Conservation (phyloP, 78 protist genomes). For the Trichosphaerium sp. region DNA sequence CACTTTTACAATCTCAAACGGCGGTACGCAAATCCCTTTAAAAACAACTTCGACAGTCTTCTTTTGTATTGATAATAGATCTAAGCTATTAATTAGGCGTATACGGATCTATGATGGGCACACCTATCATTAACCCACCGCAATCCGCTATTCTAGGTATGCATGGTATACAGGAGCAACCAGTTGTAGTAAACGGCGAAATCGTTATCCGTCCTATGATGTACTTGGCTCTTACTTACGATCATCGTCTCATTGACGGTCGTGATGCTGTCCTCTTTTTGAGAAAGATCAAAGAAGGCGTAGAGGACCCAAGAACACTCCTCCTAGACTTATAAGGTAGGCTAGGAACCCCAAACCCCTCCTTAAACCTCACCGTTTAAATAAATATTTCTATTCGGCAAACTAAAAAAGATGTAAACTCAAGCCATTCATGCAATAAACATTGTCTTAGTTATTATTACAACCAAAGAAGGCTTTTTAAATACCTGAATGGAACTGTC, state of each 20-base stretch:
- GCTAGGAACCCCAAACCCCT: too few relatives aligned
- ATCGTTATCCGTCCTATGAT: constrained; percentile 86
- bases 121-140: constrained; percentile 94
- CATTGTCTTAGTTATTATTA: too few relatives aligned
- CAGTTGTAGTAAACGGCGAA: constrained; percentile 72
- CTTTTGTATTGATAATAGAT: too few relatives aligned
- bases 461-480: too few relatives aligned
- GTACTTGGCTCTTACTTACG: constrained; percentile 93
- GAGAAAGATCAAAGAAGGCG: constrained; percentile 51
- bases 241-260: constrained; percentile 96
- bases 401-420: too few relatives aligned
- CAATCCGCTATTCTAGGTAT: constrained; percentile 90
- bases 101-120: constrained; percentile 87
- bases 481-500: too few relatives aligned
- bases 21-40: too few relatives aligned
- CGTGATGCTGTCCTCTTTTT: constrained; percentile 86
- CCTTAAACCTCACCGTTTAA: too few relatives aligned
- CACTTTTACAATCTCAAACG: constrained; percentile 96
- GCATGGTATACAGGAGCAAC: constrained; percentile 76
- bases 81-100: too few relatives aligned
- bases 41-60: too few relatives aligned
- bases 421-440: too few relatives aligned
- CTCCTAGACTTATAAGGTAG: constrained; percentile 59
- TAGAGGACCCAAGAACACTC: constrained; percentile 71
- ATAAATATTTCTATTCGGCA: too few relatives aligned